Evolutionary conservation across 2,329 filamentous ascomycete species (phyloP).

Genomic region (Exutisphaerella laricina): DNA sequence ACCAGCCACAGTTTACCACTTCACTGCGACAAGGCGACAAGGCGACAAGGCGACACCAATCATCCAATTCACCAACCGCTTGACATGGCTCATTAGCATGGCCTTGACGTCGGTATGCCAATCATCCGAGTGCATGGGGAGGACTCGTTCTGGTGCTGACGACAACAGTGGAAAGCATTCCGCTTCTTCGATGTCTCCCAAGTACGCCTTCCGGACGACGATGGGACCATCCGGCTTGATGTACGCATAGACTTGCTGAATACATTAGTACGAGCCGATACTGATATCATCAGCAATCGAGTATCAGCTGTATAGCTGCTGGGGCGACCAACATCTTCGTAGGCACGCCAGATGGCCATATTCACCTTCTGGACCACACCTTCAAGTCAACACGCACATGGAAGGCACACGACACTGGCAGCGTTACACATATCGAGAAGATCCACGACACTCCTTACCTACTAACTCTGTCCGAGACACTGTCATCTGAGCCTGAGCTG

Average conservation of each 20-base stretch:
- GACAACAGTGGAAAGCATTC: conserved; percentile 87
- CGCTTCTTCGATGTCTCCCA: conserved; percentile 97
- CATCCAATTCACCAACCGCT: conserved; percentile 1
- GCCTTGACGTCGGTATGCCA: conserved; percentile 31
- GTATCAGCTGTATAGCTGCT: conserved; percentile 76
- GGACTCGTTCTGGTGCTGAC: neutral
- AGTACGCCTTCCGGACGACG: conserved; percentile 72
- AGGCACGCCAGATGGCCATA: conserved; percentile 74
- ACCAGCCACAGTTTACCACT: conserved; percentile 4
- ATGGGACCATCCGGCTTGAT: conserved; percentile 52
- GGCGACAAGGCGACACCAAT: neutral
- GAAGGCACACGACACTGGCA: conserved; percentile 72
- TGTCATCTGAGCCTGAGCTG: conserved; percentile 77
- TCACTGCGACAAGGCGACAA: neutral
- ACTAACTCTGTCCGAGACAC: conserved; percentile 80
- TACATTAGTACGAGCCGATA: no score
- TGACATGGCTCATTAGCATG: conserved; percentile 31
- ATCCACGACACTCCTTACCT: conserved; percentile 80
- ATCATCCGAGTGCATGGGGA: neutral
- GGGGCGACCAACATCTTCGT: conserved; percentile 87
- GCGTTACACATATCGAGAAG: conserved; percentile 88
- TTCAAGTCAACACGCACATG: conserved; percentile 87
- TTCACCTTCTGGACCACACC: conserved; percentile 78
- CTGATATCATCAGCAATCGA: conserved; percentile 45
- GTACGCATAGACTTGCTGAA: conserved; percentile 18